Conservation (phyloP, 2,329 filamentous ascomycete genomes). For the Ophiostoma australiae region DNA sequence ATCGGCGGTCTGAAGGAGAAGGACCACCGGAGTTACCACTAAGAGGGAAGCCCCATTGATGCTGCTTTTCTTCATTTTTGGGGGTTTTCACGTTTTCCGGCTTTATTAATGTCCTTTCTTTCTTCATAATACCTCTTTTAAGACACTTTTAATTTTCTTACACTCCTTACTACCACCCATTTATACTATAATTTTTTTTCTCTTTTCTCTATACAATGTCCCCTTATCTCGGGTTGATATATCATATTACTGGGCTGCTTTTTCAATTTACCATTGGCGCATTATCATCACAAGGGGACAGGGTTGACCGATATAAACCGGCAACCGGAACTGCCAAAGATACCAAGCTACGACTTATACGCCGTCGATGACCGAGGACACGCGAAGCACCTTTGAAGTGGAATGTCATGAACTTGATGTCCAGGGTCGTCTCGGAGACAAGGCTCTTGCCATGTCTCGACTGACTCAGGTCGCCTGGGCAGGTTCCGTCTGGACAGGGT, state of each 20-base stretch:
- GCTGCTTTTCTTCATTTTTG: conserved; percentile 19
- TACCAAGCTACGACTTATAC: background rate
- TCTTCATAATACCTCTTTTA: conserved; percentile 5
- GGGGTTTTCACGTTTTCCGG: conserved; percentile 14
- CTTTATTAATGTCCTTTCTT: conserved; percentile 11
- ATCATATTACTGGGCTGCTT: conserved; percentile 13
- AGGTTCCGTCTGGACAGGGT: background rate
- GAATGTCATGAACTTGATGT: background rate
- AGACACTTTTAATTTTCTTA: conserved; percentile 16
- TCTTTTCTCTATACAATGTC: background rate
- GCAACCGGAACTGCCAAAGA: background rate
- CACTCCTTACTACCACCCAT: conserved; percentile 16
- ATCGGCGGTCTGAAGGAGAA: conserved; percentile 96
- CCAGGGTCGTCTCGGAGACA: background rate
- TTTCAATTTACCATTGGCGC: conserved; percentile 19
- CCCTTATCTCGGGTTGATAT: background rate
- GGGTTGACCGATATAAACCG: background rate
- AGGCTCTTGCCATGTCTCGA: background rate
- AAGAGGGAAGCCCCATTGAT: conserved; percentile 19
- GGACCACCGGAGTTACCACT: conserved; percentile 44
- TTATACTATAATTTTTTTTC: conserved; percentile 10
- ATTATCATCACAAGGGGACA: background rate
- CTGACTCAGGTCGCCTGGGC: background rate
- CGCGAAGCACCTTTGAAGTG: background rate
- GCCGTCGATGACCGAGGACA: background rate